phyloP scores from a whole-genome alignment of 23 red algal species.

The Porphyridium purpureum region DNA sequence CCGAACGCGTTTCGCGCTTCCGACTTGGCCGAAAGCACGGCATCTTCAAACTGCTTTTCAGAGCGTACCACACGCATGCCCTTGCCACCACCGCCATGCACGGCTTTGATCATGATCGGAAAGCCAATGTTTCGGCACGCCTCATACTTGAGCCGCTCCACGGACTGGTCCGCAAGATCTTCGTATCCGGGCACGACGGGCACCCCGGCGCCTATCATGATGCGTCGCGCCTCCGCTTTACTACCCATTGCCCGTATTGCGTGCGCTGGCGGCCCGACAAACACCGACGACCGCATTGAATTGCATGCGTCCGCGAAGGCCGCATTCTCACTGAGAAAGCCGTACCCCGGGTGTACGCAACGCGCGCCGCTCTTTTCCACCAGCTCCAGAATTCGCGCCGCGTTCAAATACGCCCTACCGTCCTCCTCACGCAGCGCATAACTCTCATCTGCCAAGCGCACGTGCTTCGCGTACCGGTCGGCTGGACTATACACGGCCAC shows the following conservation, averaged over 20 bases:
- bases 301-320: conserved; percentile 65
- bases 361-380: conserved; percentile 40
- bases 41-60: conserved; percentile 28
- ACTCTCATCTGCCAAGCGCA: conserved; percentile 75
- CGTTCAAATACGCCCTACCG: conserved; percentile 50
- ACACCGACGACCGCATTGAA: conserved; percentile 34
- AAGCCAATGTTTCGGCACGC: conserved; percentile 30
- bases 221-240: conserved; percentile 67
- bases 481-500: conserved; percentile 75
- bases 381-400: conserved; percentile 54
- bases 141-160: conserved; percentile 13
- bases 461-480: conserved; percentile 62
- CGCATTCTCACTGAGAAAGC: conserved; percentile 93
- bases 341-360: conserved; percentile 86
- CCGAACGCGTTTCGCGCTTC: conserved; percentile 71
- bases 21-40: conserved; percentile 42
- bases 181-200: conserved; percentile 65
- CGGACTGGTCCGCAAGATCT: conserved; percentile 14
- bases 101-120: conserved; percentile 88
- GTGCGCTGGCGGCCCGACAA: conserved; percentile 56
- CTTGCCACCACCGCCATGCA: conserved; percentile 72
- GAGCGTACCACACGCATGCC: conserved; percentile 71
- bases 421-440: conserved; percentile 63
- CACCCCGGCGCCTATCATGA: conserved; percentile 62
- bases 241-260: conserved; percentile 82